A percentile compares a stretch with the other conserved stretches of the same genome.
Conservation (phyloP, 805 yeast genomes). For the Barnettozyma populi region DNA sequence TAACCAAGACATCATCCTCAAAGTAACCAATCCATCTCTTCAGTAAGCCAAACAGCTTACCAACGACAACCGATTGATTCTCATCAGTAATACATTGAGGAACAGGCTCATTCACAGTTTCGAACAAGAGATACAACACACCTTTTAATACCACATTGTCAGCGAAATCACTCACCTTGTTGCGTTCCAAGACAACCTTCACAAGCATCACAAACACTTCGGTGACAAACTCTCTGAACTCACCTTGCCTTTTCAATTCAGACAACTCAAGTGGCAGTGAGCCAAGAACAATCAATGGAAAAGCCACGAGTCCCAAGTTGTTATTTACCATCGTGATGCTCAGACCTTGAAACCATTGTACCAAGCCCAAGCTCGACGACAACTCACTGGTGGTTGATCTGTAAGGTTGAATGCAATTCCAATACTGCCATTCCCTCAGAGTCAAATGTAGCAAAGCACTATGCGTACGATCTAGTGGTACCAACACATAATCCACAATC, state of each 20-base stretch:
- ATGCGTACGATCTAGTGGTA: conserved; percentile 34
- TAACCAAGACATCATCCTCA: neutral
- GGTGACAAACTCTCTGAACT: conserved; percentile 4
- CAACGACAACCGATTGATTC: neutral
- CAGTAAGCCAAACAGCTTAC: conserved; percentile 2
- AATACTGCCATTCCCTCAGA: conserved; percentile 39
- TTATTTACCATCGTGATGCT: conserved; percentile 36
- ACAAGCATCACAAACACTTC: conserved; percentile 10
- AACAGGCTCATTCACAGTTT: conserved; percentile 3
- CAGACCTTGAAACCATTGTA: conserved; percentile 10
- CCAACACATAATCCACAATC: conserved; percentile 40
- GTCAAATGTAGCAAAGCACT: conserved; percentile 43
- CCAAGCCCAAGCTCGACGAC: neutral
- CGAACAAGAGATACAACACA: conserved; percentile 7
- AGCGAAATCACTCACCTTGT: neutral
- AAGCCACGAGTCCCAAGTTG: conserved; percentile 45
- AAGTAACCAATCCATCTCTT: conserved; percentile 7
- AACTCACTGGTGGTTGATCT: conserved; percentile 1
- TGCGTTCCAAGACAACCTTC: conserved; percentile 3
- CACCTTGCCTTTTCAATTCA: neutral
- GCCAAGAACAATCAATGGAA: conserved; percentile 33
- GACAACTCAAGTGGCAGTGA: conserved; percentile 7
- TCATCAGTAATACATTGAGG: neutral
- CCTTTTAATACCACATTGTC: conserved; percentile 13
- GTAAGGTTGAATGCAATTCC: conserved; percentile 7